Conservation (phyloP, 2,329 filamentous ascomycete species). For the Pseudogymnoascus sp. region DNA sequence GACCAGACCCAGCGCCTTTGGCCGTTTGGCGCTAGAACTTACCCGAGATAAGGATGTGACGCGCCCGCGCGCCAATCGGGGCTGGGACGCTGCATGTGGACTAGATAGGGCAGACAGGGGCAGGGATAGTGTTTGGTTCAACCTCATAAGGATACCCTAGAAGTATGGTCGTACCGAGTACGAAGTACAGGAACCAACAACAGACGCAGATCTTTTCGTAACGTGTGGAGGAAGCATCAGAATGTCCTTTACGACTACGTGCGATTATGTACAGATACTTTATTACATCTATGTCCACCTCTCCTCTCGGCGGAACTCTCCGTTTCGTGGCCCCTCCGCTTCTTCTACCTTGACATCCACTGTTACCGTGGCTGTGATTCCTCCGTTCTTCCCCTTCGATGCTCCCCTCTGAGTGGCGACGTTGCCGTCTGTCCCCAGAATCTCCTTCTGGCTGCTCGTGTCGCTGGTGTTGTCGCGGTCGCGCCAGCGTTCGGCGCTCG, state of each 20-base stretch:
- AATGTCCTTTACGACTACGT: neutral
- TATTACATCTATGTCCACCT: neutral
- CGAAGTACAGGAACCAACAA: neutral
- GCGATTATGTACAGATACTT: neutral
- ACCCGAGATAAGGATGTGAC: neutral
- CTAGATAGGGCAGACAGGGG: neutral
- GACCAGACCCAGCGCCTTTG: neutral
- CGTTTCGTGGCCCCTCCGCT: neutral
- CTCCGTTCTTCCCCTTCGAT: neutral
- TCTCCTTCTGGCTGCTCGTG: slow-evolving; percentile 10
- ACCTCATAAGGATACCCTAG: neutral
- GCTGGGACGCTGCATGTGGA: neutral
- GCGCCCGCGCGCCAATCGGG: neutral
- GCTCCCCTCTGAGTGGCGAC: neutral
- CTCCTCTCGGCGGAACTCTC: neutral
- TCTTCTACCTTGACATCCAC: slow-evolving; percentile 8
- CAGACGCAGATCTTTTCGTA: neutral
- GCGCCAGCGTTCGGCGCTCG: neutral
- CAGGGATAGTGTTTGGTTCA: neutral
- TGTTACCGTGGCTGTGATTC: neutral
- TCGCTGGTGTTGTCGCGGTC: slow-evolving; percentile 10
- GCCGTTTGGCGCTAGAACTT: neutral
- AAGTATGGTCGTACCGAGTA: neutral
- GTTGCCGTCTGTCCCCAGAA: neutral
- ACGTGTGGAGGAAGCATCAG: neutral